phyloP scores from a whole-genome alignment of 75 land plant species.

The Pinus albicaulis region DNA sequence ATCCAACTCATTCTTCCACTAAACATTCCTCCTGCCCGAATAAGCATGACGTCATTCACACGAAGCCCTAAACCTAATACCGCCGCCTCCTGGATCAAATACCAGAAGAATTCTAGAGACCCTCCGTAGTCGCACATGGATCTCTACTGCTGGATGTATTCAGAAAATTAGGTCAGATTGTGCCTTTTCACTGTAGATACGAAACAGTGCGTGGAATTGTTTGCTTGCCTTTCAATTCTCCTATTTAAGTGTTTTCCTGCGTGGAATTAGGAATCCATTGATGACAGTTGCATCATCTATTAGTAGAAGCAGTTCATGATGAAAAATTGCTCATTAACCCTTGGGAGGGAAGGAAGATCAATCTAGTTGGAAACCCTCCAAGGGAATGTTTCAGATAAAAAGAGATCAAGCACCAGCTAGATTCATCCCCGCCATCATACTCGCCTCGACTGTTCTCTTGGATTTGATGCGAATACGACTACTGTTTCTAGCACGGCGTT shows the following conservation, averaged over 20 bases:
- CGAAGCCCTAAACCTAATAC: not conserved
- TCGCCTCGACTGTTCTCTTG: no score
- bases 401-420: not conserved
- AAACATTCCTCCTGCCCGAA: not conserved
- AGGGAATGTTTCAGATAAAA: not conserved
- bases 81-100: not conserved
- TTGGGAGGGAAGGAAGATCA: constrained; percentile 2
- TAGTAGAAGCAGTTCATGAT: not conserved
- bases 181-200: not conserved
- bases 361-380: not conserved
- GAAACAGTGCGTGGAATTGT: not conserved
- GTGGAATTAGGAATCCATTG: not conserved
- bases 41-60: not conserved
- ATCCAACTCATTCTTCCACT: constrained; percentile 10
- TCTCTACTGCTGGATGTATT: not conserved
- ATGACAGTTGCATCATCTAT: not conserved
- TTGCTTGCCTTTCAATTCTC: constrained; percentile 4
- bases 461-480: no score
- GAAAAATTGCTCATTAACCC: not conserved
- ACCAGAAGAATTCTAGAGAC: not conserved
- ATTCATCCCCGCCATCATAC: not conserved
- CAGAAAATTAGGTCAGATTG: not conserved
- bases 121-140: not conserved
- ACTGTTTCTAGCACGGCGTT: no score
- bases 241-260: not conserved